phyloP scores from a whole-genome alignment of 257 asterid genomes.

The Solanum neorickii region DNA sequence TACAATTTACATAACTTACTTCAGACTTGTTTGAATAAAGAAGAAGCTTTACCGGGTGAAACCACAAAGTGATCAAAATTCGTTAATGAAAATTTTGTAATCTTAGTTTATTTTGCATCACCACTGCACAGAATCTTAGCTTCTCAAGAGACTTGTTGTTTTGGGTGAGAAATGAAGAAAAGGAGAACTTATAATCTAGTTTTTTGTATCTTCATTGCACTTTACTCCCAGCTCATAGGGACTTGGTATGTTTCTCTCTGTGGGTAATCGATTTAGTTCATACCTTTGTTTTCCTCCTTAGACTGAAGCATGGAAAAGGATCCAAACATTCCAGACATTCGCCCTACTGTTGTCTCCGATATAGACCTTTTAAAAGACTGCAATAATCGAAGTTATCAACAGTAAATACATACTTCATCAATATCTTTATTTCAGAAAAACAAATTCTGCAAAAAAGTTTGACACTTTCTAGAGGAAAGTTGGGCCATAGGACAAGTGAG shows the following conservation, averaged over 20 bases:
- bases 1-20: neutral
- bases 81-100: neutral
- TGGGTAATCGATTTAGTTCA: neutral
- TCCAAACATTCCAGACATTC: constrained; percentile 56
- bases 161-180: neutral
- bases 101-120: neutral
- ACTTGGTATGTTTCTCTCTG: neutral
- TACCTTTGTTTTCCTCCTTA: constrained; percentile 53
- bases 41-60: neutral
- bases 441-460: neutral
- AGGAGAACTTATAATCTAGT: neutral
- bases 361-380: constrained; percentile 62
- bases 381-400: constrained; percentile 9
- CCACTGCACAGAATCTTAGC: neutral
- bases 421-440: neutral
- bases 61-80: neutral
- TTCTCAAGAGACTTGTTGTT: neutral
- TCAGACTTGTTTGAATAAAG: neutral
- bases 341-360: constrained; percentile 61
- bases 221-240: neutral
- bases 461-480: neutral
- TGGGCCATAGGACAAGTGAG: neutral
- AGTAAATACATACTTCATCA: neutral
- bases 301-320: constrained; percentile 48
- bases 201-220: neutral